Conservation (phyloP, 2,329 filamentous ascomycete genomes). For the Metarhizium brunneum region DNA sequence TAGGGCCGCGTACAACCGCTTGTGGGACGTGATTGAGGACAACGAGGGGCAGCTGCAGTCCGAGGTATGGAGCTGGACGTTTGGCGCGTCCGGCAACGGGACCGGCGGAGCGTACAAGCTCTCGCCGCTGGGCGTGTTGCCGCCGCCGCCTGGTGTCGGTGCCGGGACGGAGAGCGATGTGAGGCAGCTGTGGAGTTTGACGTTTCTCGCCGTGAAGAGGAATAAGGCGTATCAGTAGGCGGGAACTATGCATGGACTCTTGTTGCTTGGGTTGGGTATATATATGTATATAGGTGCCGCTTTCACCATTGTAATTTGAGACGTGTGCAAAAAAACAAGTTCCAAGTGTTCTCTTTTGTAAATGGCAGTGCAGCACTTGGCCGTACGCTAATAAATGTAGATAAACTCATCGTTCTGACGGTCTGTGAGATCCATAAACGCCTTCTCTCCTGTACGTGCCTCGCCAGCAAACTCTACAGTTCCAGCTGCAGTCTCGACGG, state of each 20-base stretch:
- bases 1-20: constrained; percentile 3
- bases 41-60: constrained; percentile 38
- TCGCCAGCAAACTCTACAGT: constrained; percentile 8
- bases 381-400: constrained; percentile 41
- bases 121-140: constrained; percentile 13
- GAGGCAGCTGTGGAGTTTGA: constrained; percentile 9
- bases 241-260: background rate
- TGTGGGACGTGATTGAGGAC: constrained; percentile 52
- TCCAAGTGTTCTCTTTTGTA: background rate
- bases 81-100: constrained; percentile 15
- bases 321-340: no score
- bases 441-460: constrained; percentile 34
- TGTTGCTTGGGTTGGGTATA: background rate
- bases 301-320: no score
- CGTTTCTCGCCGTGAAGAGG: constrained; percentile 7
- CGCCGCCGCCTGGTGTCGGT: constrained; percentile 4
- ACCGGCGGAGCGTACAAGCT: constrained; percentile 9
- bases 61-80: constrained; percentile 44
- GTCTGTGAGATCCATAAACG: constrained; percentile 54
- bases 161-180: constrained; percentile 8
- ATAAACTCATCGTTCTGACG: constrained; percentile 60
- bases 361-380: background rate
- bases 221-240: background rate
- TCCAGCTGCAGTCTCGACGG: constrained; percentile 18
- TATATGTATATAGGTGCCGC: background rate